Evolutionary conservation across 805 yeast genomes (phyloP).

Genomic region (Yarrowia porcina): DNA sequence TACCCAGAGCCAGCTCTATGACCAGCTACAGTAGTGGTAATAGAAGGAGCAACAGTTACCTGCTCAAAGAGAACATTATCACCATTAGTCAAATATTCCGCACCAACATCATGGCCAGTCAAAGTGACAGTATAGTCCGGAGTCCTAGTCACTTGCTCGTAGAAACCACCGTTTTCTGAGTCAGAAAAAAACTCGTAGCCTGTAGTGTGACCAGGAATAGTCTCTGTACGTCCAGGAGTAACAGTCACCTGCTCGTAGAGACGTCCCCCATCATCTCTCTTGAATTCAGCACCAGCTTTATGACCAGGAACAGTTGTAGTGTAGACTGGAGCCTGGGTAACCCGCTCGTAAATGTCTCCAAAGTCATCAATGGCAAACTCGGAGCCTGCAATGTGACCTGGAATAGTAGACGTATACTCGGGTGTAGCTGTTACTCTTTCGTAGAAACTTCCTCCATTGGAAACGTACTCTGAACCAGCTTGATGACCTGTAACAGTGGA

Average conservation of each 20-base stretch:
- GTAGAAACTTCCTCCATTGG: background rate
- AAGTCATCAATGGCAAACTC: background rate
- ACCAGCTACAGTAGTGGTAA: background rate
- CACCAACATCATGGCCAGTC: background rate
- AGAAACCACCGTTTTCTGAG: background rate
- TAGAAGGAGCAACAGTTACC: background rate
- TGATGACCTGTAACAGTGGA: background rate
- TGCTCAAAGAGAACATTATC: background rate
- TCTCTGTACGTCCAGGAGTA: background rate
- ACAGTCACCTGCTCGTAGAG: background rate
- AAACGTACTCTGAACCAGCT: background rate
- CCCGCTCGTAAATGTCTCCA: background rate
- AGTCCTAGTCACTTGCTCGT: background rate
- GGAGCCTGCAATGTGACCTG: background rate
- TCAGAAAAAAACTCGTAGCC: background rate
- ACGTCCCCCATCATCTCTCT: background rate
- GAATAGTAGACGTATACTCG: background rate
- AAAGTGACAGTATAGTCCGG: background rate
- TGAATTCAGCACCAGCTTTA: background rate
- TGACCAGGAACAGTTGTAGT: background rate
- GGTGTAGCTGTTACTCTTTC: background rate
- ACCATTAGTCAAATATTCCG: background rate
- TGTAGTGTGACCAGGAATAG: background rate
- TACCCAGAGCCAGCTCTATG: background rate
- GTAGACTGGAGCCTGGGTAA: background rate